Base-by-base conservation (phyloP, 345 rosid species). In the Syzygium grande region DNA sequence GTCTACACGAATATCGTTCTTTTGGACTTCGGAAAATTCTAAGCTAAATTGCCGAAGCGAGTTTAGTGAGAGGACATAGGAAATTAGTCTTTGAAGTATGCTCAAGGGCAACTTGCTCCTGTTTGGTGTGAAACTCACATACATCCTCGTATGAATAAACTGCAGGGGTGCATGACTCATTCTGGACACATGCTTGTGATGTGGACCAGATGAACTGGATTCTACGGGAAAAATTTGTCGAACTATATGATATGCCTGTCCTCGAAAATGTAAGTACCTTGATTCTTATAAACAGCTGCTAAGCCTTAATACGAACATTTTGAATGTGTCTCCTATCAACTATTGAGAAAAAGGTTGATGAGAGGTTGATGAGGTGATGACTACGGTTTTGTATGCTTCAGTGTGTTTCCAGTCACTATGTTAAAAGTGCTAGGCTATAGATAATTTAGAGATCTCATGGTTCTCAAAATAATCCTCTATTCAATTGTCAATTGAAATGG, bases 111-210 rank as follows among this genome's bases (percentile, higher is more conserved):
- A 85, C 58, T 54, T 29, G 58, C 61, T 52, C 51, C 11, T 85
- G 58, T 34, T 85, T 53, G 21, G 61, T 22, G 43, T 55, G 49
- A 85, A 85, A 54, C 43, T 73, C 27, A 73, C 27, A 21, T 73
- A 9, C 49, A 73, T 73, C 43, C 83, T 73, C 27, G 38, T 73
- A 19, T 19, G 77, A 68, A 17, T 77, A 27, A 80, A 46, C 53
- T 89, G 87, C 94, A 98, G 99, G 99, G 77, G 99, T 98, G 87
- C 99, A 98, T 88, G 99, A 98, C 93, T 98, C 99, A 29, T 98
- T 95, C 87, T 98, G 99, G 99, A 98, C 99, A 10, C 99, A 98
- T 92, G 99, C 99, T 54, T 92, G 97, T 87, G 98, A 96, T 85
- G 98, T 96, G 87, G 99, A 98, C 88, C 89, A 90, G 92, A 96